Evolutionary conservation across 306 rosid genomes (phyloP), one percentile per base, ranked within the genome.

Genomic region (Abrus precatorius): DNA sequence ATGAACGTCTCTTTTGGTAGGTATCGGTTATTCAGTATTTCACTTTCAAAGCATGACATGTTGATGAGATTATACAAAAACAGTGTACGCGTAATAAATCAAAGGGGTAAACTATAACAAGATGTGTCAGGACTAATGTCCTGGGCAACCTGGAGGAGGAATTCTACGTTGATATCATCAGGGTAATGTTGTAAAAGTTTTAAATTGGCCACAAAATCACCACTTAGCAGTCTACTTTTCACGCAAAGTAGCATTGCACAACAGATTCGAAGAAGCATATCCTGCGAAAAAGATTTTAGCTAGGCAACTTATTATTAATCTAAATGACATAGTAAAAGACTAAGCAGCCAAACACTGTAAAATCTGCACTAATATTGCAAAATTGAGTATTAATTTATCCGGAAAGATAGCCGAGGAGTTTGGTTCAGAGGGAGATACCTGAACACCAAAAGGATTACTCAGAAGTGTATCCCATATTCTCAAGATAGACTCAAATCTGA

Each of bases 391-490:
- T 47, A 67, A 53, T 45, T 62, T 14, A 40, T 71, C 52, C 52
- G 50, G 60, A 76, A 74, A 12, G 27, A 41, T 52, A 34, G 69
- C 14, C 28, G 47, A 55, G 43, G 47, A 55, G 66, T 67, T 72
- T 61, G 30, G 28, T 55, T 34, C 67, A 69, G 68, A 72, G 82
- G 14, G 50, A 67, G 49, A 83, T 87, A 90, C 98, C 98, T 90
- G 94, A 78, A 89, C 90, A 63, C 95, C 98, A 54, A 85, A 91
- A 82, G 97, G 89, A 67, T 90, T 89, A 56, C 88, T 85, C 66
- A 93, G 68, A 64, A 93, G 86, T 78, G 95, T 86, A 86, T 93
- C 98, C 97, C 97, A 93, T 64, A 93, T 91, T 86, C 97, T 89
- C 85, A 93, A 38, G 64, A 90, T 91, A 75, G 85, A 40, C 30